Base-by-base conservation (phyloP, 2,329 filamentous ascomycete species). In the Epichloe baconii region DNA sequence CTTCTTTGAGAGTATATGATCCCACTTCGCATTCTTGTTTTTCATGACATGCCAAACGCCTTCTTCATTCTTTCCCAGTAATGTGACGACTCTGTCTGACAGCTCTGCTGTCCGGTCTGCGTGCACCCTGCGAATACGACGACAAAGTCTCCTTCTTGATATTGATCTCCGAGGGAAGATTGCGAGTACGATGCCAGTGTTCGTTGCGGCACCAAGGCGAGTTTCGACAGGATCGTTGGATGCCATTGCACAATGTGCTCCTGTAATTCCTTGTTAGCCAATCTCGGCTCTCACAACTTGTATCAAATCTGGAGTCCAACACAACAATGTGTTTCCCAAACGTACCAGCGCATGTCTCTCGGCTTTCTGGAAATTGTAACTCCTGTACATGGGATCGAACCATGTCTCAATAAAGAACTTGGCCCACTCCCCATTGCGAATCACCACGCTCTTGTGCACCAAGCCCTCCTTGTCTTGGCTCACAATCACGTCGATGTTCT, bases 161-260 rank as follows among this genome's bases (percentile, higher is more conserved):
- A 97, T 46, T 78, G 73, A 15, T 78, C 79, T 49, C 83, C 83
- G 52, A 74, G 66, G 21, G 70, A 68, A 42, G 65, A 63, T 48
- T 69, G 68, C 54, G 76, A 82, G 67, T 96, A 97, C 0, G 87
- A 79, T 62, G 95, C 95, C 64, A 98, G 71, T 36, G 77, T 74
- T 48, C 84, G 79, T 68, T 98, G 93, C 2, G 91, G 89, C n/a
- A 98, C 76, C 21, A 98, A 75, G 1, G 86, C 90, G 55, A 97
- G 72, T 64, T 89, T 93, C 38, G 91, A 88, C 11, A 98, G 78
- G 44, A 98, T 85, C 0, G 93, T 98, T 31, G 91, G 89, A 64
- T 98, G 93, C 94, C 93, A 98, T 73, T 95, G 91, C 36, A 88
- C 81, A 58, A 91, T 85, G 64, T 93, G 87, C 68, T 91, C 86